Evolutionary conservation across 1,139 yeast genomes (phyloP).

Genomic region (Kodamaea sp.): DNA sequence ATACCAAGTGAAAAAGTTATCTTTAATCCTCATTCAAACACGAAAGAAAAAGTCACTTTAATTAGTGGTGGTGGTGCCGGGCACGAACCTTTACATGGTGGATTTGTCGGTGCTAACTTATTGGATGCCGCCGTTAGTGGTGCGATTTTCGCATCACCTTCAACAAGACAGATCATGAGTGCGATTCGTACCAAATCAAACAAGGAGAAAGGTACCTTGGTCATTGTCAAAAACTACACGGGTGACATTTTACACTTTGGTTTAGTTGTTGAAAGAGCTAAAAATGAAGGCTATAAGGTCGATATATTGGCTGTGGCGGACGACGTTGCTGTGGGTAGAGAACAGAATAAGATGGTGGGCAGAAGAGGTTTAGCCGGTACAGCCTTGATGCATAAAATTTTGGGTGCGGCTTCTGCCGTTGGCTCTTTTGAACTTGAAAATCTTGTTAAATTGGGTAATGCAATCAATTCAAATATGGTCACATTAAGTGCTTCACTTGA

Average conservation of each 20-base stretch:
- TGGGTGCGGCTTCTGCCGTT: conserved; percentile 63
- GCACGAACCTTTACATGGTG: conserved; percentile 92
- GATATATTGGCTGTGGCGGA: conserved; percentile 78
- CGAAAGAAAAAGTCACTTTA: conserved; percentile 56
- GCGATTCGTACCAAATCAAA: conserved; percentile 61
- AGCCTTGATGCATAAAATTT: conserved; percentile 75
- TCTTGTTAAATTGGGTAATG: conserved; percentile 56
- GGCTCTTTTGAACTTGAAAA: conserved; percentile 39
- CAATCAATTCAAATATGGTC: conserved; percentile 62
- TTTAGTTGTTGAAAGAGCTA: conserved; percentile 82
- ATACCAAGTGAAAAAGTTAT: conserved; percentile 70
- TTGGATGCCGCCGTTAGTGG: conserved; percentile 89
- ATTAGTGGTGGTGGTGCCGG: conserved; percentile 95
- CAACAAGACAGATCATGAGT: conserved; percentile 79
- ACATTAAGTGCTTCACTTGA: conserved; percentile 90
- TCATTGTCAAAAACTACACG: conserved; percentile 86
- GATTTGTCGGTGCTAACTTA: conserved; percentile 80
- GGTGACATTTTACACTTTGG: conserved; percentile 94
- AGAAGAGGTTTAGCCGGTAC: conserved; percentile 94
- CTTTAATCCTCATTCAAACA: conserved; percentile 38
- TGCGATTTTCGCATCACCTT: conserved; percentile 85
- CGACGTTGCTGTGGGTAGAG: conserved; percentile 88
- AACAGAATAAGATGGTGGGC: conserved; percentile 86
- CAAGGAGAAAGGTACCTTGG: conserved; percentile 59
- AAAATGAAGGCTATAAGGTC: conserved; percentile 66